Evolutionary conservation across 176 grass and related monocot species (phyloP).

Genomic region (Pontederia crassipes): DNA sequence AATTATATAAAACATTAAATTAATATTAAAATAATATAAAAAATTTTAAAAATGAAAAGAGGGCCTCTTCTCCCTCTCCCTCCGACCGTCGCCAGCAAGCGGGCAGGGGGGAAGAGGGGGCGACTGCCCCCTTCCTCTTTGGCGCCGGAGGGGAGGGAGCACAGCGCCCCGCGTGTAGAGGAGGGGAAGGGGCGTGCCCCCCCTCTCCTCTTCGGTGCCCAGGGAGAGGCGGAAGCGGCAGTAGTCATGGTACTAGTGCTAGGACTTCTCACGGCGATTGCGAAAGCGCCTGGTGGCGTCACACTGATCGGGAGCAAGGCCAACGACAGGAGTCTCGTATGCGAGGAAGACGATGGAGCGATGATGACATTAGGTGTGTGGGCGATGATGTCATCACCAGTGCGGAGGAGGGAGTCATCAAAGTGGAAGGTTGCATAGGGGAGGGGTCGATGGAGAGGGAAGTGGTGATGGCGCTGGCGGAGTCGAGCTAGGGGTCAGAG

Average conservation of each 20-base stretch:
- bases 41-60: too few relatives aligned
- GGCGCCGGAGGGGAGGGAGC: too few relatives aligned
- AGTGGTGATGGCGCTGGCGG: slow-evolving; percentile 66
- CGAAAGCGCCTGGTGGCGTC: slow-evolving; percentile 78
- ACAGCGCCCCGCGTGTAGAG: too few relatives aligned
- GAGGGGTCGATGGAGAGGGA: slow-evolving; percentile 48
- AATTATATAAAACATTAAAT: too few relatives aligned
- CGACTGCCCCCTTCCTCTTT: too few relatives aligned
- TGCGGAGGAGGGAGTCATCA: slow-evolving; percentile 85
- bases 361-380: slow-evolving; percentile 20
- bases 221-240: slow-evolving; percentile 41
- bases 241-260: slow-evolving; percentile 73
- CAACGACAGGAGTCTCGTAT: slow-evolving; percentile 53
- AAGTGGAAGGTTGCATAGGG: slow-evolving; percentile 52
- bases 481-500: slow-evolving; percentile 81
- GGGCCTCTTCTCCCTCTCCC: too few relatives aligned
- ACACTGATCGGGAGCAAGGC: slow-evolving; percentile 33
- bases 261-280: slow-evolving; percentile 68
- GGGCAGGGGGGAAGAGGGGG: too few relatives aligned
- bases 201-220: too few relatives aligned
- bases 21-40: too few relatives aligned
- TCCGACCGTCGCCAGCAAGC: too few relatives aligned
- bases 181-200: too few relatives aligned
- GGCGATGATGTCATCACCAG: slow-evolving; percentile 65
- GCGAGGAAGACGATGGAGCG: slow-evolving; percentile 65